Percentiles rank a stretch among this genome's conserved stretches.
These are phyloP conservation scores for Candida gigantensis DNA, from an alignment of 1,139 yeast species.

Conservation along the genomic window DNA sequence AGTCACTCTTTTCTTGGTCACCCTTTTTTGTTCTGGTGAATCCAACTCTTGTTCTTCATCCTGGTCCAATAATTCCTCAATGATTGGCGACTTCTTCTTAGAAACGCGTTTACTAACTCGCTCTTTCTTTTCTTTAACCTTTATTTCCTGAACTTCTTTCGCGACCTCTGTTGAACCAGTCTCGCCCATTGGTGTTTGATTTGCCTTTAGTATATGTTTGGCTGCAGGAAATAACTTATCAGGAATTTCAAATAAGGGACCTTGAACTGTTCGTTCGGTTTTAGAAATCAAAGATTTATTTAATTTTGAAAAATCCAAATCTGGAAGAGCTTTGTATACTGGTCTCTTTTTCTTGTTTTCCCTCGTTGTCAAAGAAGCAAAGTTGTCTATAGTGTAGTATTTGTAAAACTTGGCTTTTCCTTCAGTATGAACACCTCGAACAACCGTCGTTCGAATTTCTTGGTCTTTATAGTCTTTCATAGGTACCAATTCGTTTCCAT, in stretches of 20 bases:
- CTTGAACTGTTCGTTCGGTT: conserved; percentile 29
- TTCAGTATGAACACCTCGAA: conserved; percentile 68
- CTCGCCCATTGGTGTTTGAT: too few relatives aligned
- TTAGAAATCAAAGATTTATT: conserved; percentile 22
- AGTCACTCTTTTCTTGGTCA: conserved; percentile 9
- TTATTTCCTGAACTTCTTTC: too few relatives aligned
- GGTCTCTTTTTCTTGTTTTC: conserved; percentile 14
- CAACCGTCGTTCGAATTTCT: conserved; percentile 35
- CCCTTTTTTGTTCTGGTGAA: too few relatives aligned
- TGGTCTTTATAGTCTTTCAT: conserved; percentile 25
- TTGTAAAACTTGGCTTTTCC: conserved; percentile 76
- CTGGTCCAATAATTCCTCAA: too few relatives aligned
- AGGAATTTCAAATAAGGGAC: conserved; percentile 17
- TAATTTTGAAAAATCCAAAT: conserved; percentile 16
- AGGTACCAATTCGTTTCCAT: conserved; percentile 24
- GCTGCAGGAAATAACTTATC: neutral
- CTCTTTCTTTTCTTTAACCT: too few relatives aligned
- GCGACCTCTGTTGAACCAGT: too few relatives aligned
- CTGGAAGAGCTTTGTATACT: neutral
- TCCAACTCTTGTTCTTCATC: neutral
- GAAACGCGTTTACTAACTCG: too few relatives aligned
- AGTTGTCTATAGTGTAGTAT: conserved; percentile 42
- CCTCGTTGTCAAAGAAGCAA: conserved; percentile 7
- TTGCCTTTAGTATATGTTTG: neutral
- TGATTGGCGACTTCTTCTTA: conserved; percentile 6